These are phyloP conservation scores for Dispira simplex DNA, from an alignment of 192 early-diverging fungal species.

Conservation along the genomic window DNA sequence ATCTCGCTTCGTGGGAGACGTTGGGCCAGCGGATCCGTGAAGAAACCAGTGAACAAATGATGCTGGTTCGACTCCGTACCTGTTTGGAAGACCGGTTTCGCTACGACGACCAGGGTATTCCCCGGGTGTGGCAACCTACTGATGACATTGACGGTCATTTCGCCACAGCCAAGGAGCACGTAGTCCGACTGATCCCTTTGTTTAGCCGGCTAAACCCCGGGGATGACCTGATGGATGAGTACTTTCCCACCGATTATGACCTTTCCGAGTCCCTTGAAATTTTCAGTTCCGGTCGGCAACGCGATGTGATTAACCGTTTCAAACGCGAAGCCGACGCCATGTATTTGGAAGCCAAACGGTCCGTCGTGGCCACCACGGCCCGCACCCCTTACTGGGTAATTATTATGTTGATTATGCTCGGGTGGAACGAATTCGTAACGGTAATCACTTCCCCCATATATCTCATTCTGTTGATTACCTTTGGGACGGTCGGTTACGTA, in stretches of 20 bases:
- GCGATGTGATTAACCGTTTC: conserved; percentile 67
- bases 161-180: conserved; percentile 50
- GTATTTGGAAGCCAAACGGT: conserved; percentile 92
- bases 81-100: conserved; percentile 85
- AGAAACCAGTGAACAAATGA: conserved; percentile 67
- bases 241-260: conserved; percentile 35
- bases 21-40: conserved; percentile 57
- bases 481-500: conserved; percentile 38
- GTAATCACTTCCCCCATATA: conserved; percentile 79
- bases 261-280: conserved; percentile 40
- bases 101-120: conserved; percentile 86
- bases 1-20: conserved; percentile 57
- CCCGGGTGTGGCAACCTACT: conserved; percentile 84
- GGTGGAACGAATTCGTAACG: conserved; percentile 92
- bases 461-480: conserved; percentile 41
- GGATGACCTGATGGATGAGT: not conserved
- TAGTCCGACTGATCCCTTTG: conserved; percentile 42
- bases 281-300: conserved; percentile 39
- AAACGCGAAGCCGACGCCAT: conserved; percentile 78
- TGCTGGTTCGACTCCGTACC: conserved; percentile 63
- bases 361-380: conserved; percentile 74
- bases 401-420: conserved; percentile 58
- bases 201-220: conserved; percentile 55
- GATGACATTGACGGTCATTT: conserved; percentile 92
- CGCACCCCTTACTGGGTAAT: conserved; percentile 80